Conservation (phyloP, 2,329 filamentous ascomycete genomes). For the Cercospora zeina region DNA sequence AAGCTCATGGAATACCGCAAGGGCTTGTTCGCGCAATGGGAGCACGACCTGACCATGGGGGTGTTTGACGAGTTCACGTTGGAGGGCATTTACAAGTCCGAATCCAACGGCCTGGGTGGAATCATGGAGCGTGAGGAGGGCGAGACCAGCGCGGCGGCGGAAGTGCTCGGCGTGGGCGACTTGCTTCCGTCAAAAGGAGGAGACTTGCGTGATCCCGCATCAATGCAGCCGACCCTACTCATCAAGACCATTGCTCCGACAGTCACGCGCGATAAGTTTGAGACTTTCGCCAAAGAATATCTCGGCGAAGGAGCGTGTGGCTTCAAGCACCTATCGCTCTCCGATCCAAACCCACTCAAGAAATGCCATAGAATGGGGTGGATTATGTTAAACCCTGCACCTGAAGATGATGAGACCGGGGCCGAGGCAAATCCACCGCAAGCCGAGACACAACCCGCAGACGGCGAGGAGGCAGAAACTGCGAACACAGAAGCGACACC, state of each 20-base stretch:
- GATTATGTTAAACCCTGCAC: constrained; percentile 87
- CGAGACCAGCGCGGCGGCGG: constrained; percentile 85
- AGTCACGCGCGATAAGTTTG: constrained; percentile 88
- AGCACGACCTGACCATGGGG: constrained; percentile 79
- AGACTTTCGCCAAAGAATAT: constrained; percentile 91
- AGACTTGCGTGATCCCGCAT: constrained; percentile 84
- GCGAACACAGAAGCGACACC: constrained; percentile 19
- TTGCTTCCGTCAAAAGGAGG: constrained; percentile 79
- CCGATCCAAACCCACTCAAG: constrained; percentile 95
- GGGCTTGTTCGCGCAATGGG: constrained; percentile 80
- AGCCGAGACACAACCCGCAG: constrained; percentile 17
- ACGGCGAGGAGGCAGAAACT: constrained; percentile 19
- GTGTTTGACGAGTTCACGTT: constrained; percentile 92
- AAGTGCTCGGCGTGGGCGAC: constrained; percentile 89
- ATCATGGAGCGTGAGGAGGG: constrained; percentile 93
- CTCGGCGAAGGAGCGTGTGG: constrained; percentile 87
- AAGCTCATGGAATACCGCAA: constrained; percentile 79
- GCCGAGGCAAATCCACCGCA: constrained; percentile 59
- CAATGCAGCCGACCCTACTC: constrained; percentile 85
- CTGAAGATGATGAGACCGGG: constrained; percentile 66
- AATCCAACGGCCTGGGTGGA: constrained; percentile 82
- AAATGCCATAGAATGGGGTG: constrained; percentile 97
- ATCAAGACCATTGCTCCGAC: constrained; percentile 98
- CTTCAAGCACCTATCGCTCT: constrained; percentile 93
- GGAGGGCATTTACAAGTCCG: constrained; percentile 89